These are phyloP conservation scores for Platismatia glauca DNA, from an alignment of 495 filamentous ascomycete genomes.

Conservation along the genomic window DNA sequence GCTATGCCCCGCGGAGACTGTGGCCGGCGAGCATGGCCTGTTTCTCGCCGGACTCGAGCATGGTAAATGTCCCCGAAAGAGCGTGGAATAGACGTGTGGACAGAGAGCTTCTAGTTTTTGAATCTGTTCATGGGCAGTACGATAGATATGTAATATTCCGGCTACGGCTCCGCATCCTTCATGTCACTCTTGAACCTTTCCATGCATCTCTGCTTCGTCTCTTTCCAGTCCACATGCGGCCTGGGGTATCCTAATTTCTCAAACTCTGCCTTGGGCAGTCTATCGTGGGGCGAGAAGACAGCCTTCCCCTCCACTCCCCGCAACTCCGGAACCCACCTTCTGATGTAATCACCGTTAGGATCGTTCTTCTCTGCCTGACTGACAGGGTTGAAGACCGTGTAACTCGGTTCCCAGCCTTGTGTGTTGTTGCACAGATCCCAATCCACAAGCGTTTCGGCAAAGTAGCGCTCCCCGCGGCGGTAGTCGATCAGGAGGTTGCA, in stretches of 20 bases:
- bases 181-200: conserved; percentile 36
- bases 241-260: conserved; percentile 38
- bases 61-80: neutral
- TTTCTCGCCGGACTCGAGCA: too few relatives aligned
- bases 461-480: conserved; percentile 36
- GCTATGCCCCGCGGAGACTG: too few relatives aligned
- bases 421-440: conserved; percentile 41
- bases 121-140: neutral
- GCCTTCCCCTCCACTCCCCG: conserved; percentile 35
- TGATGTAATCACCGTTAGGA: conserved; percentile 56
- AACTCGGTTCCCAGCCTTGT: conserved; percentile 38
- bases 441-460: conserved; percentile 37
- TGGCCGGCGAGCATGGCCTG: too few relatives aligned
- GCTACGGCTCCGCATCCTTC: conserved; percentile 25
- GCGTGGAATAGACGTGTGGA: neutral
- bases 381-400: conserved; percentile 40
- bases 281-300: conserved; percentile 32
- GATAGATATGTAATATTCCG: neutral
- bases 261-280: conserved; percentile 34
- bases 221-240: conserved; percentile 36
- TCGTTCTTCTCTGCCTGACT: conserved; percentile 46
- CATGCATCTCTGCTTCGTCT: conserved; percentile 34
- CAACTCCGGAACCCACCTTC: conserved; percentile 61
- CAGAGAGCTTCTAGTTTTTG: too few relatives aligned
- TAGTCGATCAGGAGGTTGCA: conserved; percentile 39